These are phyloP conservation scores for Rhodotorula sp. DNA, from an alignment of 1,284 basidiomycete species.

Conservation along the genomic window DNA sequence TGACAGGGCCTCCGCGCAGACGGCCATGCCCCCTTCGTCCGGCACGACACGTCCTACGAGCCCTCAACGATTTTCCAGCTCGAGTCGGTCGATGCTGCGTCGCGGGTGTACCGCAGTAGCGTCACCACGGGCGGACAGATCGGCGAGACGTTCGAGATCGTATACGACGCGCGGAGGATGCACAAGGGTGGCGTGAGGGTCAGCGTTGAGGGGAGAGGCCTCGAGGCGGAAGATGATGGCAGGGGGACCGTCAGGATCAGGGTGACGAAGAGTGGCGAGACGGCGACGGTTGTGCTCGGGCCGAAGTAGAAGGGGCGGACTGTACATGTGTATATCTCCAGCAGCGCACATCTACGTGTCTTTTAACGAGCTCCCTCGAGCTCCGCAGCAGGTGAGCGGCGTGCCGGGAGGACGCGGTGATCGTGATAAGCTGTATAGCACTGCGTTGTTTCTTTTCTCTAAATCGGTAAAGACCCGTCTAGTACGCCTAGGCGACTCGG, in stretches of 20 bases:
- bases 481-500: background rate
- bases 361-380: too few species aligned
- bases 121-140: constrained; percentile 17
- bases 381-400: too few species aligned
- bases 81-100: constrained; percentile 8
- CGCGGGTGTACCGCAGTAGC: constrained; percentile 13
- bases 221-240: constrained; percentile 21
- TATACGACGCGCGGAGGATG: constrained; percentile 24
- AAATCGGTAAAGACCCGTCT: too few species aligned
- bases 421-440: too few species aligned
- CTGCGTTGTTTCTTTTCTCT: too few species aligned
- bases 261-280: constrained; percentile 7
- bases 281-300: constrained; percentile 4
- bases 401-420: too few species aligned
- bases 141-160: constrained; percentile 23
- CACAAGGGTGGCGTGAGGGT: constrained; percentile 19
- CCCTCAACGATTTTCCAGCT: constrained; percentile 24
- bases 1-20: background rate
- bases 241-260: constrained; percentile 8
- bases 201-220: constrained; percentile 2
- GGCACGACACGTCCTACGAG: constrained; percentile 1
- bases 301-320: constrained; percentile 7
- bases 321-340: too few species aligned
- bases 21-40: constrained; percentile 26
- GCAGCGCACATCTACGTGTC: too few species aligned